A percentile compares a stretch with the other conserved stretches of the same genome.
phyloP scores from a whole-genome alignment of 2,329 filamentous ascomycete genomes.

The Anisogramma anomala region DNA sequence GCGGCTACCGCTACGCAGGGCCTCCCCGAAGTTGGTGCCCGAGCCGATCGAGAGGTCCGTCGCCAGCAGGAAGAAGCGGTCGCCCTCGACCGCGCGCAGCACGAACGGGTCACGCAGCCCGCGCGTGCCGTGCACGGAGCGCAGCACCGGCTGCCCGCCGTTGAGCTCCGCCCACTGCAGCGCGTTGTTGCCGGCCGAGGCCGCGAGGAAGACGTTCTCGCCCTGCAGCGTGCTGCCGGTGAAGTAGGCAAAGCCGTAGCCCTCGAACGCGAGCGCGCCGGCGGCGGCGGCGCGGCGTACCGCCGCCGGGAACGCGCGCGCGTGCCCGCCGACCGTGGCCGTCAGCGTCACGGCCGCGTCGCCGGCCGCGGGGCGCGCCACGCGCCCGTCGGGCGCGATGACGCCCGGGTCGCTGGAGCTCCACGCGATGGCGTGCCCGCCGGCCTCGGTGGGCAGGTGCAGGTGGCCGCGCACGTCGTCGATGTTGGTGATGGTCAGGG shows the following conservation, averaged over 20 bases:
- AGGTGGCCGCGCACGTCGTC: neutral
- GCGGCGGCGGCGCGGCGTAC: neutral
- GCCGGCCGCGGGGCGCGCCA: neutral
- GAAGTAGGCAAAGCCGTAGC: conserved; percentile 7
- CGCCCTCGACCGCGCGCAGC: conserved; percentile 28
- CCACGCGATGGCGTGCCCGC: neutral
- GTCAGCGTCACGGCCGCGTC: neutral
- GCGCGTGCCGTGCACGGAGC: conserved; percentile 27
- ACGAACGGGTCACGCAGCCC: conserved; percentile 32
- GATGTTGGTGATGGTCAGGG: neutral
- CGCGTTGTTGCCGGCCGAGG: conserved; percentile 30
- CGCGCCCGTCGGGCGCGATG: neutral
- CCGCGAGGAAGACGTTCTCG: conserved; percentile 29
- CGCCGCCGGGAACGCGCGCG: neutral
- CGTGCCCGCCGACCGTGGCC: neutral
- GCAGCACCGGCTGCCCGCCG: conserved; percentile 25
- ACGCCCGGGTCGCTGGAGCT: neutral
- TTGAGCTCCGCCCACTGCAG: conserved; percentile 30
- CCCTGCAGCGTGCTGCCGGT: conserved; percentile 1
- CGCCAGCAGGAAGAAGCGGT: conserved; percentile 29
- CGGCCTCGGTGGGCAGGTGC: neutral
- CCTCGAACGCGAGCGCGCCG: neutral
- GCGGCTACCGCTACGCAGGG: conserved; percentile 17
- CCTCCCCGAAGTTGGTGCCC: conserved; percentile 18
- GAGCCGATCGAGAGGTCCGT: conserved; percentile 30